A percentile compares a stretch with the other conserved stretches of the same genome.
These are phyloP conservation scores for Trapa incisa DNA, from an alignment of 345 rosid species.

Conservation along the genomic window DNA sequence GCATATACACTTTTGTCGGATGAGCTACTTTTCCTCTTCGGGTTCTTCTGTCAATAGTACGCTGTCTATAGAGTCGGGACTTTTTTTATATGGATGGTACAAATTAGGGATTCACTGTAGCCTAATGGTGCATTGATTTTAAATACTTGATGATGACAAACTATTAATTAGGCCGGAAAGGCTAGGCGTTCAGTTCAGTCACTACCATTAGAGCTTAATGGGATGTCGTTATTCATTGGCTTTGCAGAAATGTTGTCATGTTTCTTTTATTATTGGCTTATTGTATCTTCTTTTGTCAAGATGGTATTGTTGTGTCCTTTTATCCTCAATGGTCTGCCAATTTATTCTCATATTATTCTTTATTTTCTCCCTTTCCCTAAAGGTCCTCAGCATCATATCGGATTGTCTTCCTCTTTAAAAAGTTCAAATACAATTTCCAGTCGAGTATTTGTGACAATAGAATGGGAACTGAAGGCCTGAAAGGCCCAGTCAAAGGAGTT, in stretches of 20 bases:
- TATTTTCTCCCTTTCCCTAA: neutral
- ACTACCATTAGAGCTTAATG: neutral
- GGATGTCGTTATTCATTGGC: neutral
- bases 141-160: neutral
- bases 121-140: neutral
- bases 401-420: neutral
- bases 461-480: slow-evolving; percentile 58
- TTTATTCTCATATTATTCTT: neutral
- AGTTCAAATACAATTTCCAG: neutral
- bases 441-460: slow-evolving; percentile 14
- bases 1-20: neutral
- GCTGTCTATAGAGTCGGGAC: too few relatives aligned
- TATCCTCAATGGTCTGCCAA: neutral
- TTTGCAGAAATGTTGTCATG: neutral
- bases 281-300: neutral
- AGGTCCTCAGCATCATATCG: neutral
- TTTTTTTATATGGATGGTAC: neutral
- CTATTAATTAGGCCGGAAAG: neutral
- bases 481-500: slow-evolving; percentile 79
- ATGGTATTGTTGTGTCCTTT: neutral
- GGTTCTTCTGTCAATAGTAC: neutral
- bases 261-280: neutral
- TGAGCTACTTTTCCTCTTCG: neutral
- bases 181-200: neutral
- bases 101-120: neutral